Percentiles rank a stretch among this genome's conserved stretches.
Conservation (phyloP, 225 moss, liverwort and hornwort species). For the Sphagnum contortum region DNA sequence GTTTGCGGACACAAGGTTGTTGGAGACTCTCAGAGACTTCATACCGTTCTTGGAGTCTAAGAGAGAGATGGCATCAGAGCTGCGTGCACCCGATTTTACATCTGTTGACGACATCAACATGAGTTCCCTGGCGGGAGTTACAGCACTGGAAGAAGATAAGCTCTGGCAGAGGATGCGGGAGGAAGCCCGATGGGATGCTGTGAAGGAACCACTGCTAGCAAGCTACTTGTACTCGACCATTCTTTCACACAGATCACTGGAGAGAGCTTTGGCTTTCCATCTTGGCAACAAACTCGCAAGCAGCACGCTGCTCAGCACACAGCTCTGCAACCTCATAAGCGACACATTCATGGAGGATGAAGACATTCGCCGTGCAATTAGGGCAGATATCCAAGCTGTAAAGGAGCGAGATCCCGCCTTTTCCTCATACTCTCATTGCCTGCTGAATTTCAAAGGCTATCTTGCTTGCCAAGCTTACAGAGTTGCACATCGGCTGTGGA, state of each 20-base stretch:
- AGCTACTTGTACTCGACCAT: constrained; percentile 58
- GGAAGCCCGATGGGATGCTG: constrained; percentile 49
- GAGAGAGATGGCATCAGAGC: constrained; percentile 13
- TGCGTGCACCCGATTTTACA: constrained; percentile 2
- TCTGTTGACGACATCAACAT: constrained; percentile 12
- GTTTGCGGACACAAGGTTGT: constrained; percentile 14
- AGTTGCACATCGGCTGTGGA: constrained; percentile 56
- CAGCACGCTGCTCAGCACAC: constrained; percentile 49
- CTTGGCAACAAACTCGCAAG: constrained; percentile 65
- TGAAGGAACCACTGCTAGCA: constrained; percentile 42
- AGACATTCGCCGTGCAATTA: constrained; percentile 36
- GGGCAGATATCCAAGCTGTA: constrained; percentile 44
- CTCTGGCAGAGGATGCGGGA: constrained; percentile 46
- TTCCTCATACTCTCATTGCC: constrained; percentile 39
- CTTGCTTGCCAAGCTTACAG: constrained; percentile 47
- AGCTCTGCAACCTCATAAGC: constrained; percentile 48
- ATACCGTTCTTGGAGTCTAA: constrained; percentile 34
- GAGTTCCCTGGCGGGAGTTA: constrained; percentile 20
- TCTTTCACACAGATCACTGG: constrained; percentile 46
- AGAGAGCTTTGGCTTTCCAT: constrained; percentile 59
- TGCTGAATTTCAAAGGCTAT: constrained; percentile 59
- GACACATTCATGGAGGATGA: constrained; percentile 56
- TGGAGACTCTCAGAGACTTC: constrained; percentile 30
- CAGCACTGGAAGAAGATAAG: constrained; percentile 29
- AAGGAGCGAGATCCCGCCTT: constrained; percentile 56